Base-by-base conservation (phyloP, 306 rosid genomes). In the Rosa lucieae region DNA sequence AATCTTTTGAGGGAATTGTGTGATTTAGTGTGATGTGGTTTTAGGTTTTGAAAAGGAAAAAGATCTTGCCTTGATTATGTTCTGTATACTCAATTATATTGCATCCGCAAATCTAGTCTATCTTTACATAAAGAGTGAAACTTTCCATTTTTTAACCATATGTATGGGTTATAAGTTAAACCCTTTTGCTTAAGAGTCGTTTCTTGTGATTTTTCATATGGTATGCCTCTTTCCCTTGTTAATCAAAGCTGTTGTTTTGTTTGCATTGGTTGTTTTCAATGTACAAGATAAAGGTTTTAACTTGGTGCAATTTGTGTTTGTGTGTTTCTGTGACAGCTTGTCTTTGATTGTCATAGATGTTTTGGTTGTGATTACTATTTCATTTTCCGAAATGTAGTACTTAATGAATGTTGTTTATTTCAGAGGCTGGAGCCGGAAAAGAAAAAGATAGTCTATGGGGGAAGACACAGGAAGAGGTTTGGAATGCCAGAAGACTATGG, bases 401-500 rank as follows among this genome's bases (percentile, higher is more conserved):
- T 80, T 72, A 62, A n/a, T 44, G 39, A 39, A 35, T 73, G 79
- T 52, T 70, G 74, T 69, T 67, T 71, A 77, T 77, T 40, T 12
- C 82, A 93, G 97, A 95, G 95, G 81, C 97, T 93, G 99, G 97
- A 95, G 93, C 88, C 74, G 8, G 85, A 78, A 83, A 86, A 91
- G 93, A 90, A 91, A 87, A 93, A 78, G 86, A 86, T 85, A 63
- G 76, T 89, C 3, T 84, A 95, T 95, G 99, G 98, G 84, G 92
- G 97, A 77, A 85, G 94, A 73, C 93, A 90, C 81, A 84, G 98
- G 92, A 95, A 93, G 85, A 91, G 94, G 90, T 93, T 89, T 91
- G 96, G 99, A 84, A 90, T 95, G 99, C 96, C 98, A 75, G 94
- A 95, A 87, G 93, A 90, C 82, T 90, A 95, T 75, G 98, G 97